Base-by-base conservation (phyloP, 148 eudicot species). In the Dysphania ambrosioides region DNA sequence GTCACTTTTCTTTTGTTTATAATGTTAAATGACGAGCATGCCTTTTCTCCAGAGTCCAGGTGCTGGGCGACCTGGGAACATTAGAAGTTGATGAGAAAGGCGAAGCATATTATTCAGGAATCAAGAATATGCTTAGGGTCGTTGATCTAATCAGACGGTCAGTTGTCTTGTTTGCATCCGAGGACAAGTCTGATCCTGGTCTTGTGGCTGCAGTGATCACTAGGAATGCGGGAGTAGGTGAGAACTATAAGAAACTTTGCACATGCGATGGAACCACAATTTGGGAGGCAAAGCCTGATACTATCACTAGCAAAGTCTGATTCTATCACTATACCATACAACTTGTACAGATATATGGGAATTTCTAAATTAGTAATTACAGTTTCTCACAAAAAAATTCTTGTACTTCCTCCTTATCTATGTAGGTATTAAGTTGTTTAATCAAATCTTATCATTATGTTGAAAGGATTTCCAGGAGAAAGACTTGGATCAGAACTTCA, bases 51-150 rank as follows among this genome's bases (percentile, higher is more conserved):
- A n/a, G n/a, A n/a, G n/a, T n/a, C n/a, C n/a, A 95, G 98, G 83
- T 88, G 3, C 34, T 92, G 53, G 98, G 98, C 70, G 96, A 95
- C 96, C 93, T 95, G 96, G 94, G 96, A 90, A 90, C 97, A 95
- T 58, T 95, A 63, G 88, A 88, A 19, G 97, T 61, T 29, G 86
- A 95, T 80, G 92, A 92, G 81, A 90, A 87, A 70, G 98, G 98
- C 2, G 91, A 95, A 57, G 91, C 92, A 27, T 83, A 83, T 68
- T 90, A 73, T 73, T 81, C 96, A 0, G 89, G 93, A 29, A 78
- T 77, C 10, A 90, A 90, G 82, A 87, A 87, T 71, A 87, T 89
- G 79, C 86, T 95, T 40, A 86, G 80, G 71, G 81, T 92, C 34
- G 82, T 68, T 4, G 90, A 95, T 80, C 79, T 92, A n/a, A 90